Percentiles rank a stretch among this genome's conserved stretches.
Conservation (phyloP, 805 yeast species). For the Blastobotrys terrestris region DNA sequence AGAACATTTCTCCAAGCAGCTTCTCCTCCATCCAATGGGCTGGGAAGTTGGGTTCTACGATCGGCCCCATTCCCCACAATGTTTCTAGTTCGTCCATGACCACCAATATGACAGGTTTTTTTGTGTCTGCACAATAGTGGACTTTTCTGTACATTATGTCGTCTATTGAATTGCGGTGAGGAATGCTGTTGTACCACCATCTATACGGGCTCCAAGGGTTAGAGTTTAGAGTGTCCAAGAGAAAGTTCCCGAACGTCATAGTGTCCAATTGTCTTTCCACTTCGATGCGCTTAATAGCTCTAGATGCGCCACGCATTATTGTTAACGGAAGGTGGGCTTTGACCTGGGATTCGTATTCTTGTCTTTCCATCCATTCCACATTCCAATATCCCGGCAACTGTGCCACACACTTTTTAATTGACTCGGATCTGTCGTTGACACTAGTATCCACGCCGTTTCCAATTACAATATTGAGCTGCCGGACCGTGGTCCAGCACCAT, state of each 20-base stretch:
- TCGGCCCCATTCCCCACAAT: background rate
- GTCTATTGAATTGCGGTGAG: no score
- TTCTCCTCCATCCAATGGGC: background rate
- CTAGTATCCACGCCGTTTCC: background rate
- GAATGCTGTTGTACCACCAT: background rate
- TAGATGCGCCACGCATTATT: background rate
- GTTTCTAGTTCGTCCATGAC: background rate
- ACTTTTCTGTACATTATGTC: no score
- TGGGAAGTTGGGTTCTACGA: background rate
- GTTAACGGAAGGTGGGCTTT: background rate
- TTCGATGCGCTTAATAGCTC: background rate
- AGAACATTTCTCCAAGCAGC: background rate
- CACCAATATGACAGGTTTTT: background rate
- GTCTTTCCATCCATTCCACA: background rate
- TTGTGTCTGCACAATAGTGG: background rate
- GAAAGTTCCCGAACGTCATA: no score
- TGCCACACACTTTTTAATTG: background rate
- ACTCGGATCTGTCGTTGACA: background rate
- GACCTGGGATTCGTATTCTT: background rate
- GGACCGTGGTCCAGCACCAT: background rate
- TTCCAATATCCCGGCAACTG: background rate
- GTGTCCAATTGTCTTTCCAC: background rate
- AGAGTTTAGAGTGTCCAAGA: background rate
- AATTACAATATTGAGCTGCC: no score
- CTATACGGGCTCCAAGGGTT: background rate